These are phyloP conservation scores for Asterochloris sp. DNA, from an alignment of 139 green algal genomes.

Conservation along the genomic window DNA sequence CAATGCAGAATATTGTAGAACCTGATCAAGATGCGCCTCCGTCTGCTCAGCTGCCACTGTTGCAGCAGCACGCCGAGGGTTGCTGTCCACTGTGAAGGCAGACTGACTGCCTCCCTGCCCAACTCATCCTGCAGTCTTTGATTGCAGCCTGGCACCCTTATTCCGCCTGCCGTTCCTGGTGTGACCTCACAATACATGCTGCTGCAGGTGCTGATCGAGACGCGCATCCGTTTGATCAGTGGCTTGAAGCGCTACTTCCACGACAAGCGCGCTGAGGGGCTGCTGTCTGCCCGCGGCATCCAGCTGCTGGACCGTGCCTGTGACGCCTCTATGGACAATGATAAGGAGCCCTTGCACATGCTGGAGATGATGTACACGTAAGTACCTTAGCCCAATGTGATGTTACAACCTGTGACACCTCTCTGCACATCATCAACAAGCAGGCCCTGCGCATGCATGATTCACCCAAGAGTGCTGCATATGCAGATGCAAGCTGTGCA, in stretches of 20 bases:
- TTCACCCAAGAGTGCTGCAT: too few species aligned
- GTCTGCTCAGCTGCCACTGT: too few species aligned
- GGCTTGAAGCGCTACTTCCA: conserved; percentile 75
- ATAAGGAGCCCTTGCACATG: conserved; percentile 28
- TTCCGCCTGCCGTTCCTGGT: background rate
- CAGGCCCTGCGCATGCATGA: too few species aligned
- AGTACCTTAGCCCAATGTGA: background rate
- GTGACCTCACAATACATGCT: too few species aligned
- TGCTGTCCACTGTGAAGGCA: background rate
- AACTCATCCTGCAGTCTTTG: background rate
- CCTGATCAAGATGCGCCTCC: too few species aligned
- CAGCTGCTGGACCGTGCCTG: conserved; percentile 59
- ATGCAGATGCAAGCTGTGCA: too few species aligned
- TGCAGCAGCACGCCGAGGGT: background rate
- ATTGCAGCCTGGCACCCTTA: background rate
- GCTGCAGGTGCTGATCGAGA: conserved; percentile 25
- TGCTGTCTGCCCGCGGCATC: conserved; percentile 40
- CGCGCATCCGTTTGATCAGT: conserved; percentile 33
- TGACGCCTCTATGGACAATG: conserved; percentile 43
- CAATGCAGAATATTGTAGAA: too few species aligned
- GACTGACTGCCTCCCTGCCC: background rate
- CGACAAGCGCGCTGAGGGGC: conserved; percentile 57
- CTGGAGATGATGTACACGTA: conserved; percentile 30
- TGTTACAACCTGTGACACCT: too few species aligned
- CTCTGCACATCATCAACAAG: too few species aligned